A percentile compares a stretch with the other conserved stretches of the same genome.
Conservation (phyloP, 495 filamentous ascomycete genomes). For the Hyaloscypha hepaticicola region DNA sequence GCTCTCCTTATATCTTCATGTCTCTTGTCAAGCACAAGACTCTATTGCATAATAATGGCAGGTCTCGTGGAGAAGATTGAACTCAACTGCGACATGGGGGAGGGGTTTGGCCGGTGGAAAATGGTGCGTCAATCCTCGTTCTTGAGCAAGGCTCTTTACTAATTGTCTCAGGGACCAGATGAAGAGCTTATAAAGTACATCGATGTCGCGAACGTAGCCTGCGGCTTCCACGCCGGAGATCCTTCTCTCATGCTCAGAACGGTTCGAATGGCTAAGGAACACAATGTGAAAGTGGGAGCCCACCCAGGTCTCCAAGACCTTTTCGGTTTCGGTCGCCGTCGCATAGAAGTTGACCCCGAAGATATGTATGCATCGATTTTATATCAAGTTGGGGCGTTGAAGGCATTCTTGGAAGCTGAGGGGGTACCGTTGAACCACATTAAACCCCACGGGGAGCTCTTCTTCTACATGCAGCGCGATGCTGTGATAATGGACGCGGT, state of each 20-base stretch:
- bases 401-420: conserved; percentile 55
- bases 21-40: not conserved
- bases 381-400: conserved; percentile 61
- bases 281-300: conserved; percentile 53
- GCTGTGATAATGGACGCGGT: conserved; percentile 45
- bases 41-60: not conserved
- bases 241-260: conserved; percentile 60
- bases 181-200: conserved; percentile 57
- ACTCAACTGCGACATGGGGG: conserved; percentile 38
- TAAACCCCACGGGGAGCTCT: conserved; percentile 58
- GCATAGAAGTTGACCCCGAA: conserved; percentile 53
- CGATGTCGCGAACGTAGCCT: conserved; percentile 63
- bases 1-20: not conserved
- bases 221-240: conserved; percentile 60
- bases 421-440: conserved; percentile 56
- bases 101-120: conserved; percentile 36
- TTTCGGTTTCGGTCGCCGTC: conserved; percentile 60
- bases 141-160: not conserved
- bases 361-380: conserved; percentile 56
- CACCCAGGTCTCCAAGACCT: conserved; percentile 61
- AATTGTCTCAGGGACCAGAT: conserved; percentile 45
- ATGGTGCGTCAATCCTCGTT: conserved; percentile 16
- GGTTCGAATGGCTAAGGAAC: conserved; percentile 53
- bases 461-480: conserved; percentile 57
- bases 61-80: conserved; percentile 8